Percentiles rank a stretch among this genome's conserved stretches.
These are phyloP conservation scores for Talaromyces funiculosus DNA, from an alignment of 2,329 filamentous ascomycete genomes.

Conservation along the genomic window DNA sequence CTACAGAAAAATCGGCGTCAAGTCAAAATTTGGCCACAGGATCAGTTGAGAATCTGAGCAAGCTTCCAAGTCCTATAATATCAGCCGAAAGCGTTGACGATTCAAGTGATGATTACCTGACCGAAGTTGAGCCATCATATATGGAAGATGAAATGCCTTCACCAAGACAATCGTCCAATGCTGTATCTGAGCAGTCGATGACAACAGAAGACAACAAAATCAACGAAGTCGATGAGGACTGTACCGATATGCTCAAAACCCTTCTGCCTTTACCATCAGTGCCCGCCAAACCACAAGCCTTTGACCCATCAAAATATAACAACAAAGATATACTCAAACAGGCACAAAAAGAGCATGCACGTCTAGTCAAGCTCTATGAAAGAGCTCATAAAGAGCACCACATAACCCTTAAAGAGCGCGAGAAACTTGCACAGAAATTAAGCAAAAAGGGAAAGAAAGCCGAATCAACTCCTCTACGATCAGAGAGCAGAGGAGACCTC, in stretches of 20 bases:
- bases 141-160: conserved; percentile 3
- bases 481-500: neutral
- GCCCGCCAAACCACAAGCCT: conserved; percentile 51
- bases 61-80: conserved; percentile 1
- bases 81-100: neutral
- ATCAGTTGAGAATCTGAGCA: neutral
- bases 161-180: conserved; percentile 3
- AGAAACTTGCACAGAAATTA: conserved; percentile 27
- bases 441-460: conserved; percentile 26
- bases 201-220: neutral
- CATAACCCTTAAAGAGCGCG: conserved; percentile 47
- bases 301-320: conserved; percentile 54
- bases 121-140: conserved; percentile 5
- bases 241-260: conserved; percentile 9
- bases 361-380: conserved; percentile 59
- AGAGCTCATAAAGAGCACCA: conserved; percentile 62
- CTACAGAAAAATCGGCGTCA: neutral
- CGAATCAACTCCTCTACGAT: neutral
- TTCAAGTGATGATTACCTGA: neutral
- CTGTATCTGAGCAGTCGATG: neutral
- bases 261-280: conserved; percentile 47
- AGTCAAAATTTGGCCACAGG: neutral
- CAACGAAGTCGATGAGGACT: neutral
- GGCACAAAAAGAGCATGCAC: conserved; percentile 63
- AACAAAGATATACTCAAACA: conserved; percentile 63